Percentiles rank a stretch among this genome's conserved stretches.
These are phyloP conservation scores for Cicer chorassanicum DNA, from an alignment of 306 rosid genomes.

Conservation along the genomic window DNA sequence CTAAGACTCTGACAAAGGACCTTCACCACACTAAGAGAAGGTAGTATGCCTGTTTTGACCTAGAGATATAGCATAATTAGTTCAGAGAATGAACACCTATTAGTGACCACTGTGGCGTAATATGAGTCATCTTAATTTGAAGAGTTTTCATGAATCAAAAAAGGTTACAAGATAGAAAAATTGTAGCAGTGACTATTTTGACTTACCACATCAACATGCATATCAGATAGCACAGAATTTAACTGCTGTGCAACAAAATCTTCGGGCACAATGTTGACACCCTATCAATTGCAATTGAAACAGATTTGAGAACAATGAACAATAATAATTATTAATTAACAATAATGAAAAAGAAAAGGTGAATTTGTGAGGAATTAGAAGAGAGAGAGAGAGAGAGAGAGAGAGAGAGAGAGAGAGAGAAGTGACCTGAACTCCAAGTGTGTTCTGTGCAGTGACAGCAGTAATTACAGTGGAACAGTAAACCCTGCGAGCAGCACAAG, in stretches of 20 bases:
- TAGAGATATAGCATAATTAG: slow-evolving; percentile 45
- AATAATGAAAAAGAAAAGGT: background rate
- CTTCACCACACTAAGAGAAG: slow-evolving; percentile 62
- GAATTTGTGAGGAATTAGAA: background rate
- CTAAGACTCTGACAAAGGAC: slow-evolving; percentile 65
- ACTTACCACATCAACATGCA: slow-evolving; percentile 93
- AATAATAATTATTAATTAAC: background rate
- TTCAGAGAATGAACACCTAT: slow-evolving; percentile 27
- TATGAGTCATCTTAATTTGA: background rate
- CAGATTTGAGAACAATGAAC: slow-evolving; percentile 13
- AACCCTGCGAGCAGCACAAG: slow-evolving; percentile 84
- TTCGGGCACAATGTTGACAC: slow-evolving; percentile 62
- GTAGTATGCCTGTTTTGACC: slow-evolving; percentile 98
- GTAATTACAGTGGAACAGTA: slow-evolving; percentile 94
- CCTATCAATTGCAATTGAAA: slow-evolving; percentile 53
- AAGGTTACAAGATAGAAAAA: background rate
- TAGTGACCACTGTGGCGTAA: background rate
- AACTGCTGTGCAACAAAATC: slow-evolving; percentile 80
- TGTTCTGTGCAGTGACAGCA: slow-evolving; percentile 93
- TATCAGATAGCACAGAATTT: slow-evolving; percentile 83
- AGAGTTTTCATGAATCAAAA: slow-evolving; percentile 31
- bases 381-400: background rate
- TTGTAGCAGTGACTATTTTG: slow-evolving; percentile 25
- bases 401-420: slow-evolving; percentile 1
- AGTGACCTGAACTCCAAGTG: slow-evolving; percentile 86